Percentiles rank a stretch among this genome's conserved stretches.
These are phyloP conservation scores for Gaertneriomyces sp. DNA, from an alignment of 192 early-diverging fungal genomes.

Conservation along the genomic window DNA sequence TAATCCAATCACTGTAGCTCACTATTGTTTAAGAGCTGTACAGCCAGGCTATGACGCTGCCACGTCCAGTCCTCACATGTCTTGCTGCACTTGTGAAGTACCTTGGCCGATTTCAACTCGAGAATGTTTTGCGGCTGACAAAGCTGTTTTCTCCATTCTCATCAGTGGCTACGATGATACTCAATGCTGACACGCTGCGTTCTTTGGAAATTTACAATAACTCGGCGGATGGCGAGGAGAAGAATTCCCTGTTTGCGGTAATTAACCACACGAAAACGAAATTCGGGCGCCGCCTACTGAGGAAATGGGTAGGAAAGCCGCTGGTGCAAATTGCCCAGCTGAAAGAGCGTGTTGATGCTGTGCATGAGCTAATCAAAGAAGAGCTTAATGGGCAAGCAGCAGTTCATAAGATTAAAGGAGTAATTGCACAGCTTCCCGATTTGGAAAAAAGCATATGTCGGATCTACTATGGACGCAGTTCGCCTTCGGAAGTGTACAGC, in stretches of 20 bases:
- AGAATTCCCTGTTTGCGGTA: conserved; percentile 53
- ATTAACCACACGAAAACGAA: conserved; percentile 65
- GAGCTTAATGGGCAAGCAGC: conserved; percentile 33
- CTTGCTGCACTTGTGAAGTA: conserved; percentile 59
- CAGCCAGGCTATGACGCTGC: conserved; percentile 33
- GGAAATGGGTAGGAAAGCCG: conserved; percentile 67
- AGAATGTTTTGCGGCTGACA: conserved; percentile 51
- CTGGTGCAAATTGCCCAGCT: conserved; percentile 50
- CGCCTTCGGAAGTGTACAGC: conserved; percentile 58
- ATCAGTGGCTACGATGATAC: conserved; percentile 55
- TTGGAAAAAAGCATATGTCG: conserved; percentile 63
- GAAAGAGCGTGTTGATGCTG: conserved; percentile 55
- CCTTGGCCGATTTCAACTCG: conserved; percentile 61
- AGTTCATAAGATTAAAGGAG: conserved; percentile 38
- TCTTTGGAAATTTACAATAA: conserved; percentile 66
- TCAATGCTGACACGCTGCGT: conserved; percentile 63
- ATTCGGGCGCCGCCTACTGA: conserved; percentile 63
- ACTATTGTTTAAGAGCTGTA: conserved; percentile 29
- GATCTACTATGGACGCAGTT: conserved; percentile 60
- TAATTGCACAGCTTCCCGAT: conserved; percentile 51
- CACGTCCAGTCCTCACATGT: conserved; percentile 31
- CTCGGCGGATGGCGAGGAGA: conserved; percentile 37
- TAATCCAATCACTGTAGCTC: not conserved
- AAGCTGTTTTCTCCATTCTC: conserved; percentile 61
- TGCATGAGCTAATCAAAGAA: conserved; percentile 52